Evolutionary conservation across 768 basidiomycete genomes (phyloP), one percentile per base, ranked within the genome.

Genomic region (Leccinum arenicola): DNA sequence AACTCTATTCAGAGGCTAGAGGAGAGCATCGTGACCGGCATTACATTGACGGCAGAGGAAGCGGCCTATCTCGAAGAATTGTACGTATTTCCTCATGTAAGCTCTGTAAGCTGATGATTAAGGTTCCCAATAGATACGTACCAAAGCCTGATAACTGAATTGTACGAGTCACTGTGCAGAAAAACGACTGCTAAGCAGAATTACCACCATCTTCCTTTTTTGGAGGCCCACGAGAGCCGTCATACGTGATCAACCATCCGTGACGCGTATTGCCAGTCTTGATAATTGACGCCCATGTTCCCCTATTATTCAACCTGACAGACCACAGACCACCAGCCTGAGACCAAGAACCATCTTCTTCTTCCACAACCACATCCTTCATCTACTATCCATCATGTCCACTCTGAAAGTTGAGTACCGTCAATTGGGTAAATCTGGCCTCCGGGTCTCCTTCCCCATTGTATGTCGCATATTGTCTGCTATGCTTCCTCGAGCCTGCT

Each of bases 1-100:
- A 80, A 66, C 63, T 73, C 70, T 17, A 59, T 77, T 43, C 36
- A 61, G 35, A 62, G 76, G 19, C 55, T 77, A n/a, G 52, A 69
- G 52, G 70, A 74, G 52, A 68, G 63, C 8, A 70, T 77, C 25
- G 61, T 70, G 17, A 64, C 60, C 0, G 62, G 56, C 15, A 49
- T 70, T 50, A 60, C 48, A 25, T 60, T 76, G 52, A 69, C 69
- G 2, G 59, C 59, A 3, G 72, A 73, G 55, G 75, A 75, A 19
- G 53, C 66, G n/a, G 43, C 57, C 19, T 64, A 65, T 58, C 68
- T 74, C 11, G 68, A 68, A 25, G 64, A 69, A 23, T 69, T 66
- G 64, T 75, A 27, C 35, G 72, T 27, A 38, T 35, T 4, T 23
- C 15, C 19, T 36, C 35, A 14, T 36, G 35, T 36, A 36, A 36